Conservation (phyloP, 257 asterid species). For the Anisodus acutangulus region DNA sequence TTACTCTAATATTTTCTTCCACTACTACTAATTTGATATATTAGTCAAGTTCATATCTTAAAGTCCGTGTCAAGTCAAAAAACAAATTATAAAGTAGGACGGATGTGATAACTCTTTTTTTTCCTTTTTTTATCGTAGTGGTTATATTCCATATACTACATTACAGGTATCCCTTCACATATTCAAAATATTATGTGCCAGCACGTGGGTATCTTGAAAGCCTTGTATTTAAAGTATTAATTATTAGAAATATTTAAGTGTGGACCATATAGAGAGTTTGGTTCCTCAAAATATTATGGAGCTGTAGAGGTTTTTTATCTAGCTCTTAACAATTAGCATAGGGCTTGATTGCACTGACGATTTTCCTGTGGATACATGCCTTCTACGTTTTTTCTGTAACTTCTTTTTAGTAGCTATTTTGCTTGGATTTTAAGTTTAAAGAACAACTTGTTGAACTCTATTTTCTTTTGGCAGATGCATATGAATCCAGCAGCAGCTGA, state of each 20-base stretch:
- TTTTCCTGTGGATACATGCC: background rate
- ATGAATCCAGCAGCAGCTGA: slow-evolving; percentile 87
- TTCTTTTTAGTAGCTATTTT: background rate
- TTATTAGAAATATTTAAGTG: background rate
- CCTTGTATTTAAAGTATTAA: background rate
- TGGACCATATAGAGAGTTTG: slow-evolving; percentile 1
- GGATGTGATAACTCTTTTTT: background rate
- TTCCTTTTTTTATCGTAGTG: background rate
- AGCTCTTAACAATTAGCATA: background rate
- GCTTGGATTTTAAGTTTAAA: background rate
- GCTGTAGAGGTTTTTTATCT: background rate
- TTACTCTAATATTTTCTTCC: slow-evolving; percentile 21
- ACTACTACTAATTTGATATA: slow-evolving; percentile 1
- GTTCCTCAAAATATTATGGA: slow-evolving; percentile 7
- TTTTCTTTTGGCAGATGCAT: slow-evolving; percentile 62
- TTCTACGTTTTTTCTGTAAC: background rate
- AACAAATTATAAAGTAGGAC: background rate
- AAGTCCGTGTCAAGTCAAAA: background rate
- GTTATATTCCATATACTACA: slow-evolving; percentile 2
- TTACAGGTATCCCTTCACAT: background rate
- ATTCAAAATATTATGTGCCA: background rate
- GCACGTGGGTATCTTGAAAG: background rate
- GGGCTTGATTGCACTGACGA: background rate
- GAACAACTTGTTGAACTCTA: slow-evolving; percentile 13
- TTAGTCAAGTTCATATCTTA: background rate